Evolutionary conservation across 1,284 basidiomycete species (phyloP), one percentile per base, ranked within the genome.

Genomic region (Testicularia cyperi): DNA sequence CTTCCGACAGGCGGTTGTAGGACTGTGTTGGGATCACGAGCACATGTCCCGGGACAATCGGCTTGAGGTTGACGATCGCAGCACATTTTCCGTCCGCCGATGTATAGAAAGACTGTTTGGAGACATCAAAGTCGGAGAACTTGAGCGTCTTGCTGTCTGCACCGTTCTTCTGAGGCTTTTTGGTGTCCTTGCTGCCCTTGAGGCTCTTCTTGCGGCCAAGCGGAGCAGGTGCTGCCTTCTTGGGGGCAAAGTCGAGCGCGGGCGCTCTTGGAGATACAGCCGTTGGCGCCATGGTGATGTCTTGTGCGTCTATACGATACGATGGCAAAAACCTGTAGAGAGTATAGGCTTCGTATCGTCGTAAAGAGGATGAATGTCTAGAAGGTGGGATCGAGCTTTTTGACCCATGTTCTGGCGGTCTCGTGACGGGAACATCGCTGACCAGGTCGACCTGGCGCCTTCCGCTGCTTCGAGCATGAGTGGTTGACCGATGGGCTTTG

Each of bases 11-110:
- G 9, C 71, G 45, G 33, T 60, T 41, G 26, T 67, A 70, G 14
- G 48, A 52, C 7, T 23, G 46, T 12, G 58, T 53, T 3, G 74
- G 71, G 20, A 75, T 68, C 21, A 76, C 68, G 21, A 76, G 39
- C 2, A 74, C 66, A 39, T 73, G 74, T 1, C 72, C 70, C 0
- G 71, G 71, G 0, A 71, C 72, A 21, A 76, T 67, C 16, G 74
- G 74, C 44, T 74, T 74, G 16, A 76, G 58, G 47, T 76, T 76
- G 28, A 76, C 74, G 29, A 76, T 58, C 13, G 65, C 69, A 13
- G 32, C 53, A 25, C 40, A 44, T 14, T 33, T 35, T 13, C 28
- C 33, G 31, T 47, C 39, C 3, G 41, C 39, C 4, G 62, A 58
- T n/a, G 39, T 35, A 39, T 60, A 68, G 37, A 70, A 68, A 14